phyloP scores from a whole-genome alignment of 352 stramenopile species.

The Phytophthora kernoviae region DNA sequence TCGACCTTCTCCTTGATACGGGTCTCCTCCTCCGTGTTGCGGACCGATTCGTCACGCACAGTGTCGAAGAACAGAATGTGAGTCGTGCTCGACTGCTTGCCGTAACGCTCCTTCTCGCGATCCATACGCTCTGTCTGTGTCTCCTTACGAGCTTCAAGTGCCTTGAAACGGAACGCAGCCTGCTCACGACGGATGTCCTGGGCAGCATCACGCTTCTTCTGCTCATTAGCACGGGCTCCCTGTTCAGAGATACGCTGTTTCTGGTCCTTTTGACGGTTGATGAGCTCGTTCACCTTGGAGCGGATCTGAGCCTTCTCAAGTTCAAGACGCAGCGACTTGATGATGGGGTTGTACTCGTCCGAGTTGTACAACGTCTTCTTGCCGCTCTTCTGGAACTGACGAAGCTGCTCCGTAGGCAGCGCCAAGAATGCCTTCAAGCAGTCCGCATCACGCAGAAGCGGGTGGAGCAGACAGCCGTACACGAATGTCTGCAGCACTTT shows the following conservation, averaged over 20 bases:
- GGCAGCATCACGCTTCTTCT: constrained; percentile 71
- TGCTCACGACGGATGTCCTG: constrained; percentile 82
- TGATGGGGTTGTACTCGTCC: constrained; percentile 80
- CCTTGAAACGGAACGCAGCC: constrained; percentile 74
- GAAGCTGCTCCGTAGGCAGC: constrained; percentile 69
- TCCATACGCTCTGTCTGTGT: constrained; percentile 78
- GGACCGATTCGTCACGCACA: constrained; percentile 68
- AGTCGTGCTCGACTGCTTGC: constrained; percentile 73
- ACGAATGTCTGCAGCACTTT: constrained; percentile 82
- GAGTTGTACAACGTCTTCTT: constrained; percentile 82
- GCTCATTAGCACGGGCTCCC: constrained; percentile 57
- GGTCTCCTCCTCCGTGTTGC: constrained; percentile 80
- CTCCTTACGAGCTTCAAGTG: constrained; percentile 80
- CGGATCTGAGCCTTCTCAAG: constrained; percentile 88
- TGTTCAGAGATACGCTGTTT: constrained; percentile 70
- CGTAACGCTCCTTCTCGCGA: constrained; percentile 82
- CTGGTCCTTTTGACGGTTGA: constrained; percentile 72
- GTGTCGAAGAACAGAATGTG: constrained; percentile 90
- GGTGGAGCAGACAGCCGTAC: constrained; percentile 82
- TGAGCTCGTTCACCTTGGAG: constrained; percentile 73
- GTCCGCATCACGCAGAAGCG: constrained; percentile 76
- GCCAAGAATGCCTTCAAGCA: constrained; percentile 87
- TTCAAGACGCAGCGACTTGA: constrained; percentile 80
- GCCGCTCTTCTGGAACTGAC: constrained; percentile 67
- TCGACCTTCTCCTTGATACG: constrained; percentile 88